Evolutionary conservation across 2,329 filamentous ascomycete genomes (phyloP), one percentile per base, ranked within the genome.

Genomic region (Aspergillus glaucus): DNA sequence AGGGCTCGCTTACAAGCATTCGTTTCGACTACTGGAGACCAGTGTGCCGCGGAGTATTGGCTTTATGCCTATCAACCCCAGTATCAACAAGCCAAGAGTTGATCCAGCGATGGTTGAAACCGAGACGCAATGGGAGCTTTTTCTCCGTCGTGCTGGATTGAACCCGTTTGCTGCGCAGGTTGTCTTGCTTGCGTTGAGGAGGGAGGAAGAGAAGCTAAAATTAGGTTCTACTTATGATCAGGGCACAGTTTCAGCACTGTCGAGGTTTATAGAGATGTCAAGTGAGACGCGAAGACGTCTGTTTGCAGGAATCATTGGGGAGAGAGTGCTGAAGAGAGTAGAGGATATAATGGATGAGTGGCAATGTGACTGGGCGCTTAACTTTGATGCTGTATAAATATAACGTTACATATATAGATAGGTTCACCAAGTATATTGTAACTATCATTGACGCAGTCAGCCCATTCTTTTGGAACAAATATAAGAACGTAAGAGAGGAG

Each of bases 81-180:
- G 39, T 6, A 51, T 4, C 17, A 22, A 21, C 46, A 43, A 48
- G 41, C 24, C 46, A 17, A 42, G 21, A 43, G 24, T 49, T 42
- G 55, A 21, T 15, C 37, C 52, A 44, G 65, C 59, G 26, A 61
- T 81, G 26, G 58, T 79, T 6, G 66, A 79, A 14, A 77, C 80
- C 0, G 85, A 88, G 65, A 84, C 82, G 1, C 63, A 72, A 30
- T 87, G 82, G 82, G 87, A 90, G 62, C 42, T 80, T 8, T 86
- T 87, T 52, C 71, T 91, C 21, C 75, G 85, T 12, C 72, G 75
- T 21, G 76, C 78, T 1, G 87, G 87, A 0, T 64, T 89, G 61
- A 90, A 91, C 64, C 77, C 80, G 0, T 88, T 81, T 62, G 86
- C 85, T 2, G 86, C 87, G 2, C 86, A 89, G 62, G 72, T 74